Conservation (phyloP, 306 rosid species). For the Trifolium pratense region DNA sequence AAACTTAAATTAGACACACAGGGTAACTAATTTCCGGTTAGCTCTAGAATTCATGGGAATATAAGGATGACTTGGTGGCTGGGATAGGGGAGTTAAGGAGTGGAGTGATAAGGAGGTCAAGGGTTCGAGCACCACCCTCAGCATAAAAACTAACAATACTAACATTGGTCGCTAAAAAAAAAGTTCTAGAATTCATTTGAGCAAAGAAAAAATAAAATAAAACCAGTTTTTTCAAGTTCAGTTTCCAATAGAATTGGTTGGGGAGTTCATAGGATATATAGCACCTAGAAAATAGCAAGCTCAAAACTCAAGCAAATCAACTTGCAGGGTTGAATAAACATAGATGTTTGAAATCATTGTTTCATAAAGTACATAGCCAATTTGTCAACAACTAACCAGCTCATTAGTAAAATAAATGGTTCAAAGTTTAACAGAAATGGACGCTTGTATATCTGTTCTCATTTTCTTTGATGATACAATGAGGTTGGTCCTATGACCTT, state of each 20-base stretch:
- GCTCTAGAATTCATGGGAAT: conserved; percentile 2
- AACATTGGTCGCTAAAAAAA: too few relatives aligned
- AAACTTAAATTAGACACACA: neutral
- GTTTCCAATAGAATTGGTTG: neutral
- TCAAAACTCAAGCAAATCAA: neutral
- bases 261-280: neutral
- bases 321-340: conserved; percentile 11
- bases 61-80: too few relatives aligned
- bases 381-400: neutral
- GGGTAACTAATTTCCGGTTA: neutral
- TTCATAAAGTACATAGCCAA: neutral
- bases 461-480: neutral
- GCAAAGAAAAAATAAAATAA: neutral
- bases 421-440: conserved; percentile 14
- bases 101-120: too few relatives aligned
- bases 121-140: too few relatives aligned
- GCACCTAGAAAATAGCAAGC: neutral
- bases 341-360: conserved; percentile 5
- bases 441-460: neutral
- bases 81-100: too few relatives aligned
- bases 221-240: conserved; percentile 10
- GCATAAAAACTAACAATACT: too few relatives aligned
- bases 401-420: neutral
- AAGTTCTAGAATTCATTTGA: conserved; percentile 5
- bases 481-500: conserved; percentile 13